phyloP scores from a whole-genome alignment of 2,329 filamentous ascomycete species.

The Trichophyton schoenleinii region DNA sequence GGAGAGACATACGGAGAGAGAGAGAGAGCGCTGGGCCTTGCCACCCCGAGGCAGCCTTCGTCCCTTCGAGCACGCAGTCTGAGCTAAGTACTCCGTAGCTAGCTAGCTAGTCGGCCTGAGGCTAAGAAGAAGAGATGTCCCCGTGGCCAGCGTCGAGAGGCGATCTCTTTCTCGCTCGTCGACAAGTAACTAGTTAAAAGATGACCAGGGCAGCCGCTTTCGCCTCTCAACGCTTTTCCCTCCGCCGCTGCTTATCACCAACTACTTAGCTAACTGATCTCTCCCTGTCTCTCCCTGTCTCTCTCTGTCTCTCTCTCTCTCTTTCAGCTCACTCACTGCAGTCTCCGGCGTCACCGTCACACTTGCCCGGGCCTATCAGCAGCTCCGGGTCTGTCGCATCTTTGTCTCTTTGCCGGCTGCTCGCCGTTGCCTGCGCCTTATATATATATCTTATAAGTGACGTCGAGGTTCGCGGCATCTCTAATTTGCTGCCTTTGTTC shows the following conservation, averaged over 20 bases:
- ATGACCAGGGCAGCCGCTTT: not conserved
- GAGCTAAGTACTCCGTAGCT: no score
- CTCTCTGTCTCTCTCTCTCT: not conserved
- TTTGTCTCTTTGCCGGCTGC: not conserved
- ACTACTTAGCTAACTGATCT: not conserved
- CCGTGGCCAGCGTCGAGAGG: slow-evolving; percentile 5
- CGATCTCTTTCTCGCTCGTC: not conserved
- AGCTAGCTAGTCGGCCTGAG: no score
- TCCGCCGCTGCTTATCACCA: no score
- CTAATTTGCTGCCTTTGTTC: not conserved
- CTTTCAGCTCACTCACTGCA: not conserved
- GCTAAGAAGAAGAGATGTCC: slow-evolving; percentile 2
- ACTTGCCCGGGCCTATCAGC: not conserved
- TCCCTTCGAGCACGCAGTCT: no score
- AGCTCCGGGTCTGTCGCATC: not conserved
- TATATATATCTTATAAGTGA: not conserved
- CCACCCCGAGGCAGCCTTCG: not conserved
- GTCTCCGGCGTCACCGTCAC: not conserved
- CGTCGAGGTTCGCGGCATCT: not conserved
- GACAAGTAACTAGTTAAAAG: not conserved
- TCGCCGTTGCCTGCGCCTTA: not conserved
- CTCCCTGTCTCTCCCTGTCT: slow-evolving; percentile 6
- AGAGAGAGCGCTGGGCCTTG: not conserved
- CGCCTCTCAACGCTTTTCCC: no score
- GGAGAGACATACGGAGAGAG: not conserved